Evolutionary conservation across 495 filamentous ascomycete genomes (phyloP), one percentile per base, ranked within the genome.

Genomic region (Aspergillus wentii): DNA sequence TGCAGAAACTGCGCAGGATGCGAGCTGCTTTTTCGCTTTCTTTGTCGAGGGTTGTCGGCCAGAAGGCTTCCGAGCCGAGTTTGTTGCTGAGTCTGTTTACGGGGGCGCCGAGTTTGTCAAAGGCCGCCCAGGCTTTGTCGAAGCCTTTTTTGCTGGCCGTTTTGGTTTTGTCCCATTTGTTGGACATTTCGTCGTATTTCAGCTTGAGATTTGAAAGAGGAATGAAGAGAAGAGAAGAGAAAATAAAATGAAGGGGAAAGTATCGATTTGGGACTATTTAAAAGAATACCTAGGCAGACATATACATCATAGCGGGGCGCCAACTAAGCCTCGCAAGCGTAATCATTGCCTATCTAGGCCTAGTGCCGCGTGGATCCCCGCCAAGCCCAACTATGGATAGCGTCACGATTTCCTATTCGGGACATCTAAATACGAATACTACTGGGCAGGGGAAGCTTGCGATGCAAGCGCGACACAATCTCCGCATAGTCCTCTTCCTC

Each of bases 1-100:
- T 78, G 57, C 80, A 84, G 51, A 85, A 86, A 38, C 74, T 78
- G 43, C 72, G 65, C 21, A 86, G 54, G 33, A 86, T 85, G 6
- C 82, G 63, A 17, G 82, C 82, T 10, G 80, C 80, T 61, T 86
- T 85, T 57, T 83, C 78, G 49, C 70, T 72, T 58, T 86, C 82
- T 40, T 78, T 79, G 44, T 85, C 82, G 35, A 86, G 62, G 7
- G 68, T 81, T 11, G 75, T 80, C 2, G 82, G 82, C 80, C 79
- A 83, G 54, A 84, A 82, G 0, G 78, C 76, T 55, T 86, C 82
- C 13, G 68, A 68, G 27, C 80, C 80, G 15, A 85, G 63, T 47
- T 72, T 76, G 59, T 84, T 84, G 13, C 70, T 74, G 4, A 83
- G 51, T 28, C 64, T 71, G 53, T 84, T 83, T 22, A 83, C 69